Evolutionary conservation across 768 basidiomycete genomes (phyloP).

Genomic region (Suillus weaverae): DNA sequence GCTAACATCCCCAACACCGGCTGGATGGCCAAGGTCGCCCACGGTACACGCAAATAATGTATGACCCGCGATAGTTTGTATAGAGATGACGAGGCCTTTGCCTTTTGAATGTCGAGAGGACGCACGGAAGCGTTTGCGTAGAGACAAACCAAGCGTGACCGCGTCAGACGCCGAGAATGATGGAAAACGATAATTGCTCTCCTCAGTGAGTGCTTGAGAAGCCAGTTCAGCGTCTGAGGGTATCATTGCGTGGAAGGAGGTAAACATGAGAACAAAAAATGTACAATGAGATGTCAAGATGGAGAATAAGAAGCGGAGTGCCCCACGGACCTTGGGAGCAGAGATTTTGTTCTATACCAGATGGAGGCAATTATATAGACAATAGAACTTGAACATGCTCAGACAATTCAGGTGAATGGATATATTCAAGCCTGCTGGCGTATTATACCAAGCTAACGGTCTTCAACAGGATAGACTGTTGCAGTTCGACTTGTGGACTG

Average conservation of each 20-base stretch:
- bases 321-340: not conserved
- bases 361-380: slow-evolving; percentile 3
- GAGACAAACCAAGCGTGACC: slow-evolving; percentile 73
- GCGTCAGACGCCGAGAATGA: slow-evolving; percentile 79
- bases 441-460: not conserved
- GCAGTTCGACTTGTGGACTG: not conserved
- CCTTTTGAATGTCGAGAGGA: slow-evolving; percentile 71
- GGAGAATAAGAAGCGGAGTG: not conserved
- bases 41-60: slow-evolving; percentile 82
- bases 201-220: slow-evolving; percentile 68
- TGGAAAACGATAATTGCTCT: slow-evolving; percentile 66
- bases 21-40: slow-evolving; percentile 69
- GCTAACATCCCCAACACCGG: slow-evolving; percentile 73
- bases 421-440: not conserved
- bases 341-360: not conserved
- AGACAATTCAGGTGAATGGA: not conserved
- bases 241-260: slow-evolving; percentile 57
- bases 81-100: slow-evolving; percentile 78
- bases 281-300: not conserved
- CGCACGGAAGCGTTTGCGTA: slow-evolving; percentile 81
- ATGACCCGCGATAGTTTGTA: slow-evolving; percentile 79
- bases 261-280: slow-evolving; percentile 49
- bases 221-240: slow-evolving; percentile 75
- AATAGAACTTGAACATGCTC: not conserved
- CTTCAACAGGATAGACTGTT: not conserved